A percentile compares a stretch with the other conserved stretches of the same genome.
Conservation (phyloP, 495 filamentous ascomycete genomes). For the Cetradonia linearis region DNA sequence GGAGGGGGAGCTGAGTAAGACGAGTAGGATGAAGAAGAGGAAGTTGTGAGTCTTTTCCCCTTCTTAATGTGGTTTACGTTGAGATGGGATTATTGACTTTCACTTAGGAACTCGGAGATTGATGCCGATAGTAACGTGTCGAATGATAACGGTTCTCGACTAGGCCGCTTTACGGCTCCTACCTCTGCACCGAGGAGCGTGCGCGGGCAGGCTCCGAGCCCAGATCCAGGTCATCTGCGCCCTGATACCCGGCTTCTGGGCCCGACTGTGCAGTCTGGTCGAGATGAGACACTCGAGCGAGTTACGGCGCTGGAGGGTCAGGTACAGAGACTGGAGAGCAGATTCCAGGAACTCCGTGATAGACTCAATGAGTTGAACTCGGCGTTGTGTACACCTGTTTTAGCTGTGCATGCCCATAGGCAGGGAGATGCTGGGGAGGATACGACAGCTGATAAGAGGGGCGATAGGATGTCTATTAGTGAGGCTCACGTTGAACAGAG, state of each 20-base stretch:
- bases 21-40: slow-evolving; percentile 10
- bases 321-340: background rate
- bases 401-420: background rate
- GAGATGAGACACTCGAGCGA: background rate
- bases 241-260: background rate
- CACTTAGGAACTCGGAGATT: background rate
- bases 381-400: background rate
- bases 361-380: slow-evolving; percentile 1
- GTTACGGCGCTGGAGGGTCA: slow-evolving; percentile 10
- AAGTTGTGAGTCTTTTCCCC: slow-evolving; percentile 13
- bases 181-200: background rate
- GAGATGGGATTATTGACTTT: background rate
- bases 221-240: background rate
- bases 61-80: too few relatives aligned
- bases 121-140: background rate
- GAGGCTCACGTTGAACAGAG: background rate
- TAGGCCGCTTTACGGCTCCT: background rate
- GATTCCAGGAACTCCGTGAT: background rate
- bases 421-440: background rate
- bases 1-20: background rate
- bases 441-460: background rate
- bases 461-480: slow-evolving; percentile 3
- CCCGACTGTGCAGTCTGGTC: background rate
- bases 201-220: slow-evolving; percentile 4
- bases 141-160: slow-evolving; percentile 4